A percentile compares a stretch with the other conserved stretches of the same genome.
Conservation (phyloP, 192 early-diverging fungal species). For the Coemansia sp. region DNA sequence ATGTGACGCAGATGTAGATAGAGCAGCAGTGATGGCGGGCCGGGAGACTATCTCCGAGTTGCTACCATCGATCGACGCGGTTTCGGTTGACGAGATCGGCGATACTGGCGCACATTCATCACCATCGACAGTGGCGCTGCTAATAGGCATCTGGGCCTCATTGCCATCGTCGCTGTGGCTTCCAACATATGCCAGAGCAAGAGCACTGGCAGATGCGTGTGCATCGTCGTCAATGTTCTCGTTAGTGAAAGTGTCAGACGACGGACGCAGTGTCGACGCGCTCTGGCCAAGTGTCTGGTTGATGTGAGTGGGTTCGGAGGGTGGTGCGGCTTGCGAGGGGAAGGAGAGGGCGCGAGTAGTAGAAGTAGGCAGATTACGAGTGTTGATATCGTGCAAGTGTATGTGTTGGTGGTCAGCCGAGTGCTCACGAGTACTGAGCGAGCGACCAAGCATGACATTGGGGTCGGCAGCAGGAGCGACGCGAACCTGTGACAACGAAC, state of each 20-base stretch:
- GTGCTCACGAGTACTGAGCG: constrained; percentile 5
- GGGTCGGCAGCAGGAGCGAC: constrained; percentile 14
- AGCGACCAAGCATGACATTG: constrained; percentile 17
- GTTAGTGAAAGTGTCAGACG: constrained; percentile 46
- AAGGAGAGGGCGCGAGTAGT: constrained; percentile 7
- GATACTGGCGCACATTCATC: constrained; percentile 21
- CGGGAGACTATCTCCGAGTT: constrained; percentile 14
- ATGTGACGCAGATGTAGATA: constrained; percentile 25
- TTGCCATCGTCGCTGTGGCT: neutral
- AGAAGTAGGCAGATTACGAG: neutral
- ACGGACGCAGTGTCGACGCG: constrained; percentile 47
- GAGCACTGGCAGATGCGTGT: neutral
- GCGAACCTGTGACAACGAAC: constrained; percentile 11
- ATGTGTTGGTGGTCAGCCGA: neutral
- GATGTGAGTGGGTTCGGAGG: constrained; percentile 11
- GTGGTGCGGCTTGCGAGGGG: constrained; percentile 8
- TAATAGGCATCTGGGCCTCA: neutral
- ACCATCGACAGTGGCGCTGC: constrained; percentile 7
- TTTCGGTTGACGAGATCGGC: constrained; percentile 33
- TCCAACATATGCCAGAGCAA: neutral
- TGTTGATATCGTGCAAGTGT: constrained; percentile 13
- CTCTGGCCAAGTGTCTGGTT: constrained; percentile 42
- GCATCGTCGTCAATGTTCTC: constrained; percentile 17
- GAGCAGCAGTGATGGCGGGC: constrained; percentile 18
- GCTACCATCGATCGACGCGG: constrained; percentile 33